Percentiles rank a stretch among this genome's conserved stretches.
phyloP scores from a whole-genome alignment of 306 rosid genomes.

The Morella rubra region DNA sequence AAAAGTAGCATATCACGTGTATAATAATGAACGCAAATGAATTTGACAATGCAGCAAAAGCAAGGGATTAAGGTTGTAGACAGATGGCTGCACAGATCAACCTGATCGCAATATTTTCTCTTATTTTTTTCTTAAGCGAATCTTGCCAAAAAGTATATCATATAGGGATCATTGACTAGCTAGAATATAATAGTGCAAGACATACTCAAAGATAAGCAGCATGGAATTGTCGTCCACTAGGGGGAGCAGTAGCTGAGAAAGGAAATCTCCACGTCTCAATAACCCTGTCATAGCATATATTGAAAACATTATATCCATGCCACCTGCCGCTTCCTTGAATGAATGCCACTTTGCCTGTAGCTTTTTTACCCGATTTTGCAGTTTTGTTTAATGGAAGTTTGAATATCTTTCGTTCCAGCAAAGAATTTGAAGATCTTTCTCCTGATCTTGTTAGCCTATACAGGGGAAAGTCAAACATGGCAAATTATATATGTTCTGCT shows the following conservation, averaged over 20 bases:
- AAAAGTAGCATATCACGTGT: neutral
- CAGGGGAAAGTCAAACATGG: too few relatives aligned
- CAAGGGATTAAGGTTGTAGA: neutral
- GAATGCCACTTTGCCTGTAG: too few relatives aligned
- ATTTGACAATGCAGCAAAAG: neutral
- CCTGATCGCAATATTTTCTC: neutral
- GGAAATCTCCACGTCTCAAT: constrained; percentile 5
- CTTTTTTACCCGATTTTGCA: neutral
- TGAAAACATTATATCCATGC: neutral
- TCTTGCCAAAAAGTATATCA: neutral
- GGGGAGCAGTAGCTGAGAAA: neutral
- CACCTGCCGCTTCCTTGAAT: too few relatives aligned
- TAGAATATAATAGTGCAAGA: neutral
- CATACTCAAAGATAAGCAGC: constrained; percentile 1
- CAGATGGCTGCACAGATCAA: neutral
- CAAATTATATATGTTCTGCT: too few relatives aligned
- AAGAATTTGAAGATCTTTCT: neutral
- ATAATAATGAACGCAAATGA: neutral
- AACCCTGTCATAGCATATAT: neutral
- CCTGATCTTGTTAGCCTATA: neutral
- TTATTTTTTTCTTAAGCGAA: neutral
- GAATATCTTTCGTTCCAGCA: neutral
- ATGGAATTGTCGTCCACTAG: constrained; percentile 15
- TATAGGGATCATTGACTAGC: neutral
- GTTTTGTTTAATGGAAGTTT: neutral